phyloP scores from a whole-genome alignment of 805 yeast species.

The Saturnispora halmiae region DNA sequence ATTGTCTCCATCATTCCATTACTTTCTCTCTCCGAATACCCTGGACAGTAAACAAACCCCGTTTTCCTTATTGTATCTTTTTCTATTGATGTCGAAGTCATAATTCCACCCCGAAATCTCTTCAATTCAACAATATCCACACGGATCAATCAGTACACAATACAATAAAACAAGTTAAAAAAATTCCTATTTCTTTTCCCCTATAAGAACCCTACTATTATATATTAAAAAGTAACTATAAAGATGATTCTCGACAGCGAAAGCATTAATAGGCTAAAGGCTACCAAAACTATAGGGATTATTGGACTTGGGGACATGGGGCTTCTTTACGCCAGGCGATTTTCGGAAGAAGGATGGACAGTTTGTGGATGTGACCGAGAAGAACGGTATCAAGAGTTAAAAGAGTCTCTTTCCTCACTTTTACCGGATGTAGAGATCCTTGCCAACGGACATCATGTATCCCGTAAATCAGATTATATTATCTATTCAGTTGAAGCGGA shows the following conservation, averaged over 20 bases:
- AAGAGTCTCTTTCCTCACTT: slow-evolving; percentile 17
- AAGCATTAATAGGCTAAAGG: slow-evolving; percentile 16
- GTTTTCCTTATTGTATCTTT: slow-evolving; percentile 7
- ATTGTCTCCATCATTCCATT: slow-evolving; percentile 21
- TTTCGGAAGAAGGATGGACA: slow-evolving; percentile 77
- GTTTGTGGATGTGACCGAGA: slow-evolving; percentile 86
- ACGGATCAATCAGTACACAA: not conserved
- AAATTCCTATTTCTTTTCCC: too few species aligned
- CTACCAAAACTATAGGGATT: slow-evolving; percentile 62
- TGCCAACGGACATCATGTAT: slow-evolving; percentile 75
- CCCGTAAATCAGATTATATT: slow-evolving; percentile 71
- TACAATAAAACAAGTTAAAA: not conserved
- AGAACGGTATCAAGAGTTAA: slow-evolving; percentile 43
- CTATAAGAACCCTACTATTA: too few species aligned
- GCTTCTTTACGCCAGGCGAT: slow-evolving; percentile 65
- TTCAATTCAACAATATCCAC: not conserved
- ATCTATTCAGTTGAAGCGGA: slow-evolving; percentile 94
- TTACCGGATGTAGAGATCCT: slow-evolving; percentile 42
- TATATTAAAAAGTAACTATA: too few species aligned
- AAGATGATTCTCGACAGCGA: slow-evolving; percentile 15
- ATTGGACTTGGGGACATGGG: slow-evolving; percentile 99
- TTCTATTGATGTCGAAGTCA: too few species aligned
- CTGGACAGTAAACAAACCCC: slow-evolving; percentile 28
- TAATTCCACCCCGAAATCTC: not conserved
- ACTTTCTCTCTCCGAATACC: slow-evolving; percentile 20